Conservation (phyloP, 192 early-diverging fungal species). For the Rhizophagus sp. region DNA sequence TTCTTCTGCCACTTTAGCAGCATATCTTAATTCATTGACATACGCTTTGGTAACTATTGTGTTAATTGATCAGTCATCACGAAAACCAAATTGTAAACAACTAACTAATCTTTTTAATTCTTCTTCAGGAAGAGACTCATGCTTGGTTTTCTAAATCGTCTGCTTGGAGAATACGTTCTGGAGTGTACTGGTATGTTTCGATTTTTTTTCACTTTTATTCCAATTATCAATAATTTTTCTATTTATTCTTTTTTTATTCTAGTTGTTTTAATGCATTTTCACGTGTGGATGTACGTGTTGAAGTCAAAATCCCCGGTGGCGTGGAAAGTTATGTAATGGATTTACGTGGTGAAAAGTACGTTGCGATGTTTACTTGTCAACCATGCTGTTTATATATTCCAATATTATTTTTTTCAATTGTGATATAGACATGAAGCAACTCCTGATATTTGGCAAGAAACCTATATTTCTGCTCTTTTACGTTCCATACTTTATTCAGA, state of each 20-base stretch:
- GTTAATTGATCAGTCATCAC: not conserved
- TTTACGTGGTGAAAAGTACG: conserved; percentile 82
- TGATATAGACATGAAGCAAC: conserved; percentile 64
- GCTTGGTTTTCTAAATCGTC: conserved; percentile 66
- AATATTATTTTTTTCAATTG: not conserved
- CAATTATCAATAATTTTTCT: not conserved
- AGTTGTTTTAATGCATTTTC: conserved; percentile 99
- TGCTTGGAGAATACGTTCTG: conserved; percentile 63
- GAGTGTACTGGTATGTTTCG: conserved; percentile 59
- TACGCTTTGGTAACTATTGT: conserved; percentile 72
- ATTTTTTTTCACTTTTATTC: not conserved
- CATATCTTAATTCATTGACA: conserved; percentile 94
- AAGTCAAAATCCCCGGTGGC: conserved; percentile 97
- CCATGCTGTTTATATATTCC: not conserved
- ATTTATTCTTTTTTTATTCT: conserved; percentile 12
- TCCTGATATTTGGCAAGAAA: conserved; percentile 87
- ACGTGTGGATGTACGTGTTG: conserved; percentile 95
- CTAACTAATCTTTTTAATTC: not conserved
- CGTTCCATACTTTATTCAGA: conserved; percentile 91
- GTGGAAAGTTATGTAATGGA: conserved; percentile 93
- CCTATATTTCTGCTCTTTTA: conserved; percentile 83
- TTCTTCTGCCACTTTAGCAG: conserved; percentile 95
- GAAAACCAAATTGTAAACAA: no score
- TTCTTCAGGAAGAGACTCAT: conserved; percentile 58
- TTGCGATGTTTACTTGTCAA: not conserved